phyloP scores from a whole-genome alignment of 2,329 filamentous ascomycete genomes.

The Emmonsia crescens region DNA sequence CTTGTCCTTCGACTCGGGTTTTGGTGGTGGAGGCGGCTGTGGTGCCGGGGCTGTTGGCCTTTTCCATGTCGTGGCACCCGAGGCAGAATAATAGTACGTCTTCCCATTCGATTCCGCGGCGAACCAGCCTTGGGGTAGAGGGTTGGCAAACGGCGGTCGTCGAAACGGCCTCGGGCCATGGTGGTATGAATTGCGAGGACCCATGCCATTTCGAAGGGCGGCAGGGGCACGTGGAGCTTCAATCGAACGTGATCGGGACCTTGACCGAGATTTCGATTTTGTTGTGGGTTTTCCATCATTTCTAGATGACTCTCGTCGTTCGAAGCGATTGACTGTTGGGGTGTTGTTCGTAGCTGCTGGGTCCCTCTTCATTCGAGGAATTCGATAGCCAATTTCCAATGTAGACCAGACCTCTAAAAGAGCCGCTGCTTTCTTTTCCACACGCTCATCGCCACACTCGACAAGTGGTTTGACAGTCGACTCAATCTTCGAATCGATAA shows the following conservation, averaged over 20 bases:
- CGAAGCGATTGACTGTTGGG: constrained; percentile 53
- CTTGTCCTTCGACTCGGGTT: constrained; percentile 61
- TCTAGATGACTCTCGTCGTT: constrained; percentile 43
- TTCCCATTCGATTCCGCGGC: constrained; percentile 62
- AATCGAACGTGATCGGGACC: constrained; percentile 39
- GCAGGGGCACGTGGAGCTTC: constrained; percentile 36
- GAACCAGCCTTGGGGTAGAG: constrained; percentile 79
- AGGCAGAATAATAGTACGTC: constrained; percentile 75
- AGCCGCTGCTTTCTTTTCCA: constrained; percentile 58
- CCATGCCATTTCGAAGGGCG: constrained; percentile 41
- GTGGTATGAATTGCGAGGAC: constrained; percentile 48
- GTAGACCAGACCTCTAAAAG: constrained; percentile 80
- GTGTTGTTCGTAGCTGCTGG: constrained; percentile 44
- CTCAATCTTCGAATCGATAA: constrained; percentile 91
- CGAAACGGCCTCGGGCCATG: constrained; percentile 46
- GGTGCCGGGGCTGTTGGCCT: constrained; percentile 60
- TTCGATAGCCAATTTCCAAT: constrained; percentile 81
- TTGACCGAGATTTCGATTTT: constrained; percentile 35
- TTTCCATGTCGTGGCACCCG: constrained; percentile 70
- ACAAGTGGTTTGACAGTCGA: constrained; percentile 60
- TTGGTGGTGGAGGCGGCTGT: constrained; percentile 50
- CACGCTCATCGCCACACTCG: constrained; percentile 59
- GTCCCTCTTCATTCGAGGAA: constrained; percentile 79
- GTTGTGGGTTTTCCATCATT: constrained; percentile 41
- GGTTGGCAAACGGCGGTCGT: constrained; percentile 36